Base-by-base conservation (phyloP, 495 filamentous ascomycete species). In the Penicillium samsonianum region DNA sequence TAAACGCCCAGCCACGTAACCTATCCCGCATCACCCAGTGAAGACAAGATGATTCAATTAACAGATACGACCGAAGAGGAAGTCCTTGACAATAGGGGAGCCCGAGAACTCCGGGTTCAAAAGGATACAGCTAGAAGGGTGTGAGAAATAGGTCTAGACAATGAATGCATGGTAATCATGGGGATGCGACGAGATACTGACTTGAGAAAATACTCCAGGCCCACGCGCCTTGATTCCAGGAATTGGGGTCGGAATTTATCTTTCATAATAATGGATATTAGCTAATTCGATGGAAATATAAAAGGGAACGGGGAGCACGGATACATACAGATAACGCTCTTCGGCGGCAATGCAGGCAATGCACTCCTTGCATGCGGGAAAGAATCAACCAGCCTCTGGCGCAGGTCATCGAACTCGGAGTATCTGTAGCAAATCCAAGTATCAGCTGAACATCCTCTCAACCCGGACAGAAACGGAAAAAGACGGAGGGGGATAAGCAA, bases 141-240 rank as follows among this genome's bases (percentile, higher is more conserved):
- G 33, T 59, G 16, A 57, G 41, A 8, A 44, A 23, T 20, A 17
- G 20, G 2, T 11, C 30, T 17, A 23, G 2, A 14, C 0, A 43
- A 43, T 28, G 42, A 42, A 43, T 31, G 42, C 16, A 35, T 8
- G 7, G 30, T 17, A 46, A 42, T 41, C 5, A 30, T 33, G 10
- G 38, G 30, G 26, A 7, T 9, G 16, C 0, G 54, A 11, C 53
- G 45, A 17, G 12, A 33, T 50, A 73, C 84, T 67, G 67, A 90
- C 84, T 88, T 89, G 43, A 90, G 72, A 58, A 90, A 90, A 65
- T 91, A 89, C 35, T 80, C 79, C 43, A 91, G 72, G 12, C 88
- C 88, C 50, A 79, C 74, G 47, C 84, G 81, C 37, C 88, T 74
- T 17, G 78, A 76, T 64, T 90, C 87, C 38, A 91, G 74, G 63